phyloP scores from a whole-genome alignment of 805 yeast species.

The Wickerhamiella domercqiae region DNA sequence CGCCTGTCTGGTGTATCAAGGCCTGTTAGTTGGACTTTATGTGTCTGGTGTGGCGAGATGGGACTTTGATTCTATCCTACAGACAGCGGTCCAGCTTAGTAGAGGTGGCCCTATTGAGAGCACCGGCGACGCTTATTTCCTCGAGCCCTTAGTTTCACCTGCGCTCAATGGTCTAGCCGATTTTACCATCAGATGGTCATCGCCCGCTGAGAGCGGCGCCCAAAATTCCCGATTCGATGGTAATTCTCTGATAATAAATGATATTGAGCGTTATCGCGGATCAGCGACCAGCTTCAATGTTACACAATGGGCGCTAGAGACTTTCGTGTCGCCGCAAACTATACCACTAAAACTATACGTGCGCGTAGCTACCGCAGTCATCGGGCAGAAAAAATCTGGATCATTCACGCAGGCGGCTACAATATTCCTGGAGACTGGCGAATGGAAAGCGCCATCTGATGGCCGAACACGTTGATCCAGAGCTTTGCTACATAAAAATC shows the following conservation, averaged over 20 bases:
- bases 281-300: slow-evolving; percentile 27
- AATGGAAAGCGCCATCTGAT: slow-evolving; percentile 1
- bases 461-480: too few species aligned
- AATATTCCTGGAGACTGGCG: slow-evolving; percentile 1
- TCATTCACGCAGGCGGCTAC: slow-evolving; percentile 3
- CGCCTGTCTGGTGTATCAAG: slow-evolving; percentile 50
- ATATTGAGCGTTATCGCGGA: slow-evolving; percentile 61
- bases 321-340: background rate
- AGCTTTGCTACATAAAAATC: too few species aligned
- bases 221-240: slow-evolving; percentile 26
- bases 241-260: slow-evolving; percentile 58
- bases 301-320: slow-evolving; percentile 9
- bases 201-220: slow-evolving; percentile 4
- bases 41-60: slow-evolving; percentile 79
- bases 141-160: slow-evolving; percentile 9
- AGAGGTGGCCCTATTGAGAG: slow-evolving; percentile 50
- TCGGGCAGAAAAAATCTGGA: slow-evolving; percentile 2
- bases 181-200: slow-evolving; percentile 19
- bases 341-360: slow-evolving; percentile 9
- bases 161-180: slow-evolving; percentile 15
- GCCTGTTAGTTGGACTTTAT: slow-evolving; percentile 64
- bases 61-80: slow-evolving; percentile 86
- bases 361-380: slow-evolving; percentile 11
- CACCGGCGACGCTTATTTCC: slow-evolving; percentile 10
- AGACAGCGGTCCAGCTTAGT: slow-evolving; percentile 48